Evolutionary conservation across 2,329 filamentous ascomycete genomes (phyloP).

Genomic region (Amauroascus niger): DNA sequence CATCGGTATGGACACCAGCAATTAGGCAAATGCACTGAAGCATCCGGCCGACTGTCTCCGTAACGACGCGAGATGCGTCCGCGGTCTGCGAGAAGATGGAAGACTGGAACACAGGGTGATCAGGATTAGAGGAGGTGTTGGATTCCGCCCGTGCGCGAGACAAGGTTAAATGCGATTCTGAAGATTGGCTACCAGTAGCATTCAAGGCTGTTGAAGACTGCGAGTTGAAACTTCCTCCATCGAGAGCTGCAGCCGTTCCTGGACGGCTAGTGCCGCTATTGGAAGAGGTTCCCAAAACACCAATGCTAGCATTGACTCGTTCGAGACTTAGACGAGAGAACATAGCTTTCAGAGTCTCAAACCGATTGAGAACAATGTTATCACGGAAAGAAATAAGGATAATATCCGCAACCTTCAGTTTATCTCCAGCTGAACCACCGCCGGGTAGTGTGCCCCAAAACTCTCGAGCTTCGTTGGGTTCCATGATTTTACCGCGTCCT

Average conservation of each 20-base stretch:
- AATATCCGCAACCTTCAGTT: constrained; percentile 78
- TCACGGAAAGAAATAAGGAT: constrained; percentile 84
- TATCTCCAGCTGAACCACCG: constrained; percentile 37
- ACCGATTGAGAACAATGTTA: constrained; percentile 74
- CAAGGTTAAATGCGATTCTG: constrained; percentile 42
- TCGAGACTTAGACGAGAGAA: constrained; percentile 85
- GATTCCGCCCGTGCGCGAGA: constrained; percentile 56
- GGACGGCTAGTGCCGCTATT: constrained; percentile 45
- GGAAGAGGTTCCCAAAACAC: constrained; percentile 32
- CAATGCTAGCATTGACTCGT: constrained; percentile 51
- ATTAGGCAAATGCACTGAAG: constrained; percentile 91
- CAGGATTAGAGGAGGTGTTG: constrained; percentile 57
- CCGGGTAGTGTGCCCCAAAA: constrained; percentile 73
- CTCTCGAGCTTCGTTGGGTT: constrained; percentile 66
- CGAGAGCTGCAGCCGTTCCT: constrained; percentile 64
- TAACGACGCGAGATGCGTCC: constrained; percentile 60
- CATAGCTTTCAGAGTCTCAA: constrained; percentile 77
- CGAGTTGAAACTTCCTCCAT: constrained; percentile 60
- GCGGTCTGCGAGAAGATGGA: constrained; percentile 26
- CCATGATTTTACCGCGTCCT: constrained; percentile 70
- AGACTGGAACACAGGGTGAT: constrained; percentile 37
- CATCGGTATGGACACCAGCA: constrained; percentile 61
- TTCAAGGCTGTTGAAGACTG: constrained; percentile 72
- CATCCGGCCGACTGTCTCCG: constrained; percentile 90
- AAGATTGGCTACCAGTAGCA: constrained; percentile 47